Evolutionary conservation across 306 rosid genomes (phyloP), one percentile per base, ranked within the genome.

Genomic region (Pyrus betulifolia): DNA sequence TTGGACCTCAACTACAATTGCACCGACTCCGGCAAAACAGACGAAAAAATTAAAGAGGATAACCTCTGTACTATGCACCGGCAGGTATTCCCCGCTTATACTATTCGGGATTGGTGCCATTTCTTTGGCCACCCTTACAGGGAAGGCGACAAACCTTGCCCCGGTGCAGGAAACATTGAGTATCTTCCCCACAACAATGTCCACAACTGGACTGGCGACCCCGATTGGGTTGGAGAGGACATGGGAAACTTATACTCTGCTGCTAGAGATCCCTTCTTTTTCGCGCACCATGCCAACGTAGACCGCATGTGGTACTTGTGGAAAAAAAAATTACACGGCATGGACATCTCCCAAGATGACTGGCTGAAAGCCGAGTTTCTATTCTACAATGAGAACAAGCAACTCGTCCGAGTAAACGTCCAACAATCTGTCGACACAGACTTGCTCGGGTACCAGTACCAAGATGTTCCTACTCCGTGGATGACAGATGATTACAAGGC

Each of bases 401-500:
- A 17, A 14, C 55, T 49, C 21, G 55, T 49, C 4, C 55, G 89
- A 0, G 98, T 91, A 1, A 87, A 77, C 27, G 93, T 93, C 12
- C 62, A 83, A 18, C 92, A 93, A 31, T 86, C 87, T 4, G 86
- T 93, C 5, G 91, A 93, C 81, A 22, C 84, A 0, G 82, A 0
- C n/a, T 79, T 64, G 1, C 82, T 91, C 1, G 90, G 96, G 2
- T 93, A 91, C 69, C 70, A 51, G 61, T 93, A 89, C 74, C 88
- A 91, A 58, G 84, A 88, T n/a, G 92, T 89, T 1, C 83, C 85
- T 0, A 70, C 86, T 60, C 88, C 91, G 2, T 93, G 98, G 97
- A 30, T 79, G 3, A 35, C 77, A 4, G 1, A 4, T 89, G 4
- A 35, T 6, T 38, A 38, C 42, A 84, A 72, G 70, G 92, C 97